phyloP scores from a whole-genome alignment of 352 stramenopile genomes.

The Globisporangium cylindrosporum region DNA sequence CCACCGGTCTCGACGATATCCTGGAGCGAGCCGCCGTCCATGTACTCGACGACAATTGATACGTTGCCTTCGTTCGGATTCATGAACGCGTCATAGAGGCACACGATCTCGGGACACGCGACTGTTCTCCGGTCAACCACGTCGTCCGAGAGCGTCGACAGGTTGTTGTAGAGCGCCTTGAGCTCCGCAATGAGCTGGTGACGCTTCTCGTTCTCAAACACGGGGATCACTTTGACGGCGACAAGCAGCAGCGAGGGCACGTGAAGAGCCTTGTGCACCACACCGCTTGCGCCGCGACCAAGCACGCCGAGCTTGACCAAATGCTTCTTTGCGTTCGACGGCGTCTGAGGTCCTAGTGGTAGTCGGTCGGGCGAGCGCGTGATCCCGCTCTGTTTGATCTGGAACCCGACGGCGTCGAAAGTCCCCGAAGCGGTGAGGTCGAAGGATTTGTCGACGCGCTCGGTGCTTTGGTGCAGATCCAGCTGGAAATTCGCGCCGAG shows the following conservation, averaged over 20 bases:
- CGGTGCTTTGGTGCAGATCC: slow-evolving; percentile 58
- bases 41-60: slow-evolving; percentile 95
- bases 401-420: slow-evolving; percentile 76
- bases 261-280: slow-evolving; percentile 89
- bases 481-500: slow-evolving; percentile 70
- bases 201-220: slow-evolving; percentile 88
- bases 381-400: slow-evolving; percentile 83
- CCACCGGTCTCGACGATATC: slow-evolving; percentile 90
- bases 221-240: slow-evolving; percentile 88
- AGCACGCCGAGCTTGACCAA: slow-evolving; percentile 81
- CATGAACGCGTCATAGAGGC: slow-evolving; percentile 94
- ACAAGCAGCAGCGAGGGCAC: slow-evolving; percentile 87
- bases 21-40: slow-evolving; percentile 93
- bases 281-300: slow-evolving; percentile 80
- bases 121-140: slow-evolving; percentile 35
- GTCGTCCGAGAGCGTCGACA: slow-evolving; percentile 71
- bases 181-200: slow-evolving; percentile 87
- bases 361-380: slow-evolving; percentile 58
- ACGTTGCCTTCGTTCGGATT: slow-evolving; percentile 89
- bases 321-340: slow-evolving; percentile 73
- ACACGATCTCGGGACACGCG: slow-evolving; percentile 84
- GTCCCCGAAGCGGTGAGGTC: slow-evolving; percentile 79
- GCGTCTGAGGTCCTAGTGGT: slow-evolving; percentile 26
- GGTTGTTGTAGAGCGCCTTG: slow-evolving; percentile 85
- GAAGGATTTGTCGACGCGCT: slow-evolving; percentile 73